Base-by-base conservation (phyloP, 164 flowering plant species). In the Stephania yunnanensis region DNA sequence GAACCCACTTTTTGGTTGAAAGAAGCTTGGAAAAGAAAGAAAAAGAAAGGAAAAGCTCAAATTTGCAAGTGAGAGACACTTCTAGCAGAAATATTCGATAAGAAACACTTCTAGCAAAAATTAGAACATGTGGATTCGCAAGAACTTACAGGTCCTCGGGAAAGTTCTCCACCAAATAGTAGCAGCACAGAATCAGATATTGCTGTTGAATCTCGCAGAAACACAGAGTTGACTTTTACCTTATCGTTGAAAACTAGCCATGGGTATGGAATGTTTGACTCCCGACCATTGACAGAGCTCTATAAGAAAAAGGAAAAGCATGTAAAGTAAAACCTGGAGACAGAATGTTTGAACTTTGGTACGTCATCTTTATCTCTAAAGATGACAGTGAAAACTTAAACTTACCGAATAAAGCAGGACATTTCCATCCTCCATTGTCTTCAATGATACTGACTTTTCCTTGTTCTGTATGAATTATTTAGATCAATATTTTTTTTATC, bases 221-320 rank as follows among this genome's bases (percentile, higher is more conserved):
- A 92, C 31, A 95, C 89, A 13, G 97, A 85, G 78, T 93, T 91
- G 52, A 93, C 94, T 82, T 95, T 95, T 73, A 93, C 88, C 80
- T 95, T 95, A 85, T 93, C 98, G 74, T 92, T 93, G 85, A 95
- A 93, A 81, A 89, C 95, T 64, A 93, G 83, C 99, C 99, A 95
- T 30, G 99, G 98, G 74, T 85, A 93, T 17, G 98, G 94, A 75
- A 95, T 89, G 70, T 76, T 87, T 12, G 85, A 73, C 76, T 90
- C 91, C 70, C 90, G 85, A 53, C 92, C 89, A 85, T 95, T 95
- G 69, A 87, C 92, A 0, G 99, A 93, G 83, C 88, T 93, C 99
- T 95, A 55, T 61, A 53, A 77, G 74, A 81, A 45, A 46, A 71
- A 67, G 63, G 44, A 46, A 70, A 50, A 71, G 0, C 36, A 68